Evolutionary conservation across 148 eudicot genomes (phyloP), one percentile per base, ranked within the genome.

Genomic region (Camellia lanceoleosa): DNA sequence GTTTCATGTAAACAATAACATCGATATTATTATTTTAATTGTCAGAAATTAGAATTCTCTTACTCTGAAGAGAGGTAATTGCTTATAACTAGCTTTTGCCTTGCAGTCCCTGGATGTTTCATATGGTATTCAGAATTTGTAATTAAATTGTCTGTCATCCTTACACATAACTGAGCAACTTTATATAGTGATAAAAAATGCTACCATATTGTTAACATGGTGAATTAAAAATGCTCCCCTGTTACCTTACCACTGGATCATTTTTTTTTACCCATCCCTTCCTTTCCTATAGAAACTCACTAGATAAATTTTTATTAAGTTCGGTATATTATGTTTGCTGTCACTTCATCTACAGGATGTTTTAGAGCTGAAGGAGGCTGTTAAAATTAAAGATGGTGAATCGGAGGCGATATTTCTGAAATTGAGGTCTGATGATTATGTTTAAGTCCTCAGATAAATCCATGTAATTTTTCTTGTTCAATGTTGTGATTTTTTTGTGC

Each of bases 361-460:
- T 78, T 85, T 82, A 51, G 97, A 91, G 88, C 84, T 95, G 75
- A 84, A 82, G 76, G 98, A 95, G 88, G 95, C 98, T 60, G 90
- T 93, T 46, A 90, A 86, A 83, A 89, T 92, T 60, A 95, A 95
- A 84, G 99, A 93, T 76, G 90, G 83, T 12, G 99, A 95, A 80
- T 87, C 93, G 41, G 99, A 90, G 60, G 89, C 97, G 71, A 90
- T 86, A 93, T 93, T 62, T 92, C 97, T 70, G 97, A 93, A 87
- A 90, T 95, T 73, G 97, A 95, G 99, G 99, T 92, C 55, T 49
- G 60, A 42, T 23, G 66, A 16, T 76, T 15, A 58, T 54, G 51
- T 20, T 54, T 47, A 16, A 15, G 5, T 75, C 56, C 58, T 54
- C 42, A 19, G 1, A 55, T 47, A 55, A 74, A n/a, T n/a, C 5